Evolutionary conservation across 108 stramenopile genomes (phyloP), one percentile per base, ranked within the genome.

Genomic region (Nitzschia sp.): DNA sequence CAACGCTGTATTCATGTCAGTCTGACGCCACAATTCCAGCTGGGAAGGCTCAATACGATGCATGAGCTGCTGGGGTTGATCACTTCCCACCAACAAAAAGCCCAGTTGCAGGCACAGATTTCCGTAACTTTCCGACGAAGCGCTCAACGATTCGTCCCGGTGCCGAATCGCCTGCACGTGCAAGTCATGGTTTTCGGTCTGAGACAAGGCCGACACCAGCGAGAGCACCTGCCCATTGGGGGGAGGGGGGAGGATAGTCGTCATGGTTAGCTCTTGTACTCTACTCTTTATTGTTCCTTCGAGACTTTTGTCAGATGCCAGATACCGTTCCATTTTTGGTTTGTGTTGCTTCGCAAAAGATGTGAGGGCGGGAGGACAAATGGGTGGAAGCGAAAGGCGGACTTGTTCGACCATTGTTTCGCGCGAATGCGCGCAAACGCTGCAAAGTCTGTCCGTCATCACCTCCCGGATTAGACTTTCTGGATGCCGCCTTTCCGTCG

Each of bases 91-190:
- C 68, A 85, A 25, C 24, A 80, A 29, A 47, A 27, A 69, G 1
- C 62, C 69, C 1, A 89, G 61, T 54, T 92, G 82, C n/a, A 73
- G 46, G 59, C 88, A 90, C 1, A 92, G 64, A 36, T 86, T 69
- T 17, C 83, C 79, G 63, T 92, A 90, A 2, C 70, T 67, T 2
- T 77, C 75, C 1, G 70, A 59, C 26, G 87, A 86, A n/a, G 82
- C 66, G 19, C 74, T 72, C 25, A 92, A 68, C 5, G 88, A 82
- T 60, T 84, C 68, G 57, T 92, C 91, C 25, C 88, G 82, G n/a
- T 88, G 88, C 59, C 76, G 74, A 64, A 92, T 82, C 11, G 91
- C 88, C 56, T 80, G 86, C 1, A 87, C 68, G 61, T 92, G 91
- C 26, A 76, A 74, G 38, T 75, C 61, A 51, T 86, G 81, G 60